Percentiles rank a stretch among this genome's conserved stretches.
These are phyloP conservation scores for Hypomontagnella monticulosa DNA, from an alignment of 495 filamentous ascomycete species.

Conservation along the genomic window DNA sequence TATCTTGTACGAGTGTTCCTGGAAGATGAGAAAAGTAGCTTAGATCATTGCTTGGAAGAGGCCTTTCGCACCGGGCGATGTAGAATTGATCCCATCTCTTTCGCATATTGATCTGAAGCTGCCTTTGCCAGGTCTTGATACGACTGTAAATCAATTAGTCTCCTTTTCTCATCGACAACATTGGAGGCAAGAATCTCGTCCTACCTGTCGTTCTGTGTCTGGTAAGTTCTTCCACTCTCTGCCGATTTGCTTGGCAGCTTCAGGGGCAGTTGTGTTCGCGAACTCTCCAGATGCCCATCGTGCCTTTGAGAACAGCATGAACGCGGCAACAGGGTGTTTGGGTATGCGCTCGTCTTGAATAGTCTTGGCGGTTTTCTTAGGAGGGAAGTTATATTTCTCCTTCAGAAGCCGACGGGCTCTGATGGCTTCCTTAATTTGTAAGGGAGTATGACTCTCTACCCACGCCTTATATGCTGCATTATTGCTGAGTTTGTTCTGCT, in stretches of 20 bases:
- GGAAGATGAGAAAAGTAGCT: background rate
- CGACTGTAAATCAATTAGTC: conserved; percentile 40
- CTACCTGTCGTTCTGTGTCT: conserved; percentile 60
- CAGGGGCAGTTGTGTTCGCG: conserved; percentile 43
- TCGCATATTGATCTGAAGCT: conserved; percentile 31
- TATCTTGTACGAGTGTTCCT: background rate
- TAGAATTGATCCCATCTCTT: conserved; percentile 26
- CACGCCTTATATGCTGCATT: conserved; percentile 62
- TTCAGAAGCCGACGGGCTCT: conserved; percentile 64
- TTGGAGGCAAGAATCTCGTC: conserved; percentile 6
- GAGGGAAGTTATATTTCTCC: conserved; percentile 38
- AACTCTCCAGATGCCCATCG: conserved; percentile 60
- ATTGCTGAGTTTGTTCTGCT: conserved; percentile 58
- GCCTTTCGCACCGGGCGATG: background rate
- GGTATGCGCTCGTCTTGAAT: conserved; percentile 69
- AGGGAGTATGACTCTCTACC: conserved; percentile 65
- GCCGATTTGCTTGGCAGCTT: conserved; percentile 46
- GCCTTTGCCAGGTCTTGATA: conserved; percentile 37
- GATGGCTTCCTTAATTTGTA: conserved; percentile 71
- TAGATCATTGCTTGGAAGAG: background rate
- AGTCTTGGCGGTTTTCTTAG: conserved; percentile 32
- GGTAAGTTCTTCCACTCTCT: conserved; percentile 65
- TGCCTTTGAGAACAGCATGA: conserved; percentile 57
- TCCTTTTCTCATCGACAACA: no score
- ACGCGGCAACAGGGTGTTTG: conserved; percentile 56